These are phyloP conservation scores for Cladosporium colombiae DNA, from an alignment of 2,329 filamentous ascomycete genomes.

Conservation along the genomic window DNA sequence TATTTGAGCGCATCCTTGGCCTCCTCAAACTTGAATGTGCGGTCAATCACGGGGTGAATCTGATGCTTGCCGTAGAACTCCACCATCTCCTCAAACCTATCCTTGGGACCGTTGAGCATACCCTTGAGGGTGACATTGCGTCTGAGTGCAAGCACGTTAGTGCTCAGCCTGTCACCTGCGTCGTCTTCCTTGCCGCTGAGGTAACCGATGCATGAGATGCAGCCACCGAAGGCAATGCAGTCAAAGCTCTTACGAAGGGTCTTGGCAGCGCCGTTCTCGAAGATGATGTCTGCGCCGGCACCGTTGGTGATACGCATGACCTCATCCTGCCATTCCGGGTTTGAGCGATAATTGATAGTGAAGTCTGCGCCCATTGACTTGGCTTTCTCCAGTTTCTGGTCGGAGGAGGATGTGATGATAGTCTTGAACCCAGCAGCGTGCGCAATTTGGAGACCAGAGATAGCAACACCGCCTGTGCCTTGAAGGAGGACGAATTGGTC, in stretches of 20 bases:
- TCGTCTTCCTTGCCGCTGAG: constrained; percentile 57
- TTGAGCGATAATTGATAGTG: constrained; percentile 62
- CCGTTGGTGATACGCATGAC: constrained; percentile 51
- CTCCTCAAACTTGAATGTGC: constrained; percentile 42
- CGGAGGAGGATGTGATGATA: constrained; percentile 61
- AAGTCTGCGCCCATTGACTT: constrained; percentile 59
- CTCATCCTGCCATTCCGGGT: constrained; percentile 60
- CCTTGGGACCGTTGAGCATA: constrained; percentile 59
- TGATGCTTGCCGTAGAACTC: constrained; percentile 44
- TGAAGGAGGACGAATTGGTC: constrained; percentile 42
- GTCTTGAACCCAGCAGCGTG: constrained; percentile 48
- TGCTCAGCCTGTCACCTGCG: constrained; percentile 56
- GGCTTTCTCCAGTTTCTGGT: constrained; percentile 56
- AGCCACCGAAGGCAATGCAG: constrained; percentile 42
- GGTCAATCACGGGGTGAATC: constrained; percentile 45
- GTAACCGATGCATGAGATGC: constrained; percentile 46
- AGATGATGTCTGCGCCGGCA: constrained; percentile 50
- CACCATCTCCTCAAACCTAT: constrained; percentile 50
- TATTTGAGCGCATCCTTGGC: constrained; percentile 39
- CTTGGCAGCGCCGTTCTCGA: constrained; percentile 54
- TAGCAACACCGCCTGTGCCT: constrained; percentile 48
- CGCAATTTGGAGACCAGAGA: constrained; percentile 45
- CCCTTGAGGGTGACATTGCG: constrained; percentile 58
- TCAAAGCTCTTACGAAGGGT: constrained; percentile 51
- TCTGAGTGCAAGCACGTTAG: constrained; percentile 58